Percentiles rank a stretch among this genome's conserved stretches.
phyloP scores from a whole-genome alignment of 163 green algal species.

The Chlorella variabilis region DNA sequence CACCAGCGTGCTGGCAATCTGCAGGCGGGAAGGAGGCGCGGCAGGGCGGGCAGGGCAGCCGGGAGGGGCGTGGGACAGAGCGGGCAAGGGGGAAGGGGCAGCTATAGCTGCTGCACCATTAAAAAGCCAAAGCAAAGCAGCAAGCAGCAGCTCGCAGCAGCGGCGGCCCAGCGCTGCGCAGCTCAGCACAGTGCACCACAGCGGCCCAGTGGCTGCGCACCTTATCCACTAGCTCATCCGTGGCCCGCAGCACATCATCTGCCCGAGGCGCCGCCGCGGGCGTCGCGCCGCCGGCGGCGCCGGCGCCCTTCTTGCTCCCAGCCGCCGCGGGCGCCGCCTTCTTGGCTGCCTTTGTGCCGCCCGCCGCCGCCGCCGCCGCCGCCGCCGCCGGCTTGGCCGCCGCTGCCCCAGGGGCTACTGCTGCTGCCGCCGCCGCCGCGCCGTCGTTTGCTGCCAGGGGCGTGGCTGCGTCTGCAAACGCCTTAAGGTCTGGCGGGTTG shows the following conservation, averaged over 20 bases:
- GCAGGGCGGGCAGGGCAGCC: neutral
- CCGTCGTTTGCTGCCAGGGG: conserved; percentile 21
- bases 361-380: conserved; percentile 11
- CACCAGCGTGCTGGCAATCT: conserved; percentile 48
- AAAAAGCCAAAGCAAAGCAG: no score
- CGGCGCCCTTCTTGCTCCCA: conserved; percentile 17
- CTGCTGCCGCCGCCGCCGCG: conserved; percentile 33
- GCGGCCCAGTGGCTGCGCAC: no score
- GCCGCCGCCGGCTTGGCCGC: conserved; percentile 26
- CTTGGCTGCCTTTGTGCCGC: neutral
- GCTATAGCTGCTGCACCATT: no score
- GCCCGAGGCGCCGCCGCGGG: conserved; percentile 14
- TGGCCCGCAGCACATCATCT: conserved; percentile 24
- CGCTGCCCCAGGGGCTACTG: conserved; percentile 31
- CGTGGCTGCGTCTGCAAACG: conserved; percentile 35
- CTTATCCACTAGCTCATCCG: conserved; percentile 49
- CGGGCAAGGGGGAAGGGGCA: no score
- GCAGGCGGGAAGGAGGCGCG: neutral
- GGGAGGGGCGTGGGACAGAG: no score
- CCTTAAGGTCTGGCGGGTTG: conserved; percentile 74
- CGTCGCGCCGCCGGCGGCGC: neutral
- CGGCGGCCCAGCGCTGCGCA: no score
- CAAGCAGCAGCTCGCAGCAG: no score
- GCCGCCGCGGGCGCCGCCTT: conserved; percentile 20
- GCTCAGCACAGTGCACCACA: no score